Percentiles rank a stretch among this genome's conserved stretches.
Conservation (phyloP, 2,329 filamentous ascomycete genomes). For the Diaporthe eres region DNA sequence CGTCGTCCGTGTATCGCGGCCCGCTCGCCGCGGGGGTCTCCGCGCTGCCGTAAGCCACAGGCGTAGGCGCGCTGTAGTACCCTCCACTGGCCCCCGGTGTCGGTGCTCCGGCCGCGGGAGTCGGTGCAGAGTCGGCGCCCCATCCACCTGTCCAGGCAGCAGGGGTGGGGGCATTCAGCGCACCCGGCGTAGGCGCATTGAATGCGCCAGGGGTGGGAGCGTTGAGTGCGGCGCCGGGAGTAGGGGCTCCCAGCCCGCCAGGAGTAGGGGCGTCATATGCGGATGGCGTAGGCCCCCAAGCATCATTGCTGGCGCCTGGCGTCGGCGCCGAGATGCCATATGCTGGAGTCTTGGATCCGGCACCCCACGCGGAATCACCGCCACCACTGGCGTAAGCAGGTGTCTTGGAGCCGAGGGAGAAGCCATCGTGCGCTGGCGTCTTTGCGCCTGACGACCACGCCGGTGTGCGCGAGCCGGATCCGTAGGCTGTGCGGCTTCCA, state of each 20-base stretch:
- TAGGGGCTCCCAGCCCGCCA: slow-evolving; percentile 71
- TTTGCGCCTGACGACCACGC: slow-evolving; percentile 85
- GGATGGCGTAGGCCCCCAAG: slow-evolving; percentile 67
- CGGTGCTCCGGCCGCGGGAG: slow-evolving; percentile 75
- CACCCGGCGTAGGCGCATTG: slow-evolving; percentile 74
- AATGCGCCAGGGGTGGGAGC: slow-evolving; percentile 81
- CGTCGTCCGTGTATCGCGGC: slow-evolving; percentile 68
- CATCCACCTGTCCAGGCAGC: slow-evolving; percentile 74
- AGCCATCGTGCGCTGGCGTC: slow-evolving; percentile 76
- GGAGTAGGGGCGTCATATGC: slow-evolving; percentile 81
- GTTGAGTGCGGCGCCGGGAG: slow-evolving; percentile 69
- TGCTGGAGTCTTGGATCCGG: slow-evolving; percentile 83
- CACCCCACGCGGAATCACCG: slow-evolving; percentile 71
- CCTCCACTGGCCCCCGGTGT: slow-evolving; percentile 77
- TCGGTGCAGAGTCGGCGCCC: slow-evolving; percentile 75
- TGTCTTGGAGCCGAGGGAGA: slow-evolving; percentile 77
- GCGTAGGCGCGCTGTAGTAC: slow-evolving; percentile 75
- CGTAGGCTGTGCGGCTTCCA: slow-evolving; percentile 83
- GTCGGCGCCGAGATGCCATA: slow-evolving; percentile 74
- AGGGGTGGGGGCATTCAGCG: slow-evolving; percentile 77
- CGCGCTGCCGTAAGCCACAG: slow-evolving; percentile 69
- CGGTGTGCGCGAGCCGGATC: slow-evolving; percentile 78
- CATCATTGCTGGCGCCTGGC: slow-evolving; percentile 70
- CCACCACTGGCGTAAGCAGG: slow-evolving; percentile 69
- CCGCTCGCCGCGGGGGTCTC: slow-evolving; percentile 75